Base-by-base conservation (phyloP, 129 eudicot genomes). In the Arctium lappa region DNA sequence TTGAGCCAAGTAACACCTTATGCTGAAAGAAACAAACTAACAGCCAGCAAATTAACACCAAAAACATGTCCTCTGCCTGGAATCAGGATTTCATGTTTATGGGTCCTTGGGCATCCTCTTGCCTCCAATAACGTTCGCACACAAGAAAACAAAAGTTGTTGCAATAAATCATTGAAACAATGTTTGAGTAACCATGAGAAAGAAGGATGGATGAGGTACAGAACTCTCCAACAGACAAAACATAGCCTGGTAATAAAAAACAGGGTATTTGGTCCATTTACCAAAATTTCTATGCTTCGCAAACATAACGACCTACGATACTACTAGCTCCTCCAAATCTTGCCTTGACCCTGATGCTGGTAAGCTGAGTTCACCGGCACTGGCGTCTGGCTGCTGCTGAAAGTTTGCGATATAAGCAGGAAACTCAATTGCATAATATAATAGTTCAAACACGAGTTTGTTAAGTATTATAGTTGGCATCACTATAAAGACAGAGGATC, bases 241-340 rank as follows among this genome's bases (percentile, higher is more conserved):
- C 72, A 69, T 30, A 62, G 50, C 78, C 62, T 50, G 84, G 40
- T 60, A 60, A 22, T 40, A 53, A 62, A 77, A 73, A 72, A 62
- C 74, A 72, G 79, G 79, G 79, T 71, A 68, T 39, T 74, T 62
- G 79, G 79, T 78, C 74, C 69, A 38, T 72, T 78, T 30, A 39
- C 38, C 33, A 8, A 72, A 76, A 78, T 78, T 84, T 56, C 69
- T 83, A 75, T 33, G 75, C 30, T 83, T 46, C 63, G 33, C 13
- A 82, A 63, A 63, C 7, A 60, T 38, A 77, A 75, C 69, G 18
- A 68, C 73, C 81, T 46, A 82, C 10, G 31, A 65, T 63, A 82
- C 38, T 29, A 37, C 40, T 70, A 69, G 70, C 72, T 76, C 63
- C 62, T 79, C 40, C 48, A 13, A 65, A 33, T 68, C 29, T 69